Percentiles rank a stretch among this genome's conserved stretches.
Conservation (phyloP, 805 yeast genomes). For the Yarrowia sp. region DNA sequence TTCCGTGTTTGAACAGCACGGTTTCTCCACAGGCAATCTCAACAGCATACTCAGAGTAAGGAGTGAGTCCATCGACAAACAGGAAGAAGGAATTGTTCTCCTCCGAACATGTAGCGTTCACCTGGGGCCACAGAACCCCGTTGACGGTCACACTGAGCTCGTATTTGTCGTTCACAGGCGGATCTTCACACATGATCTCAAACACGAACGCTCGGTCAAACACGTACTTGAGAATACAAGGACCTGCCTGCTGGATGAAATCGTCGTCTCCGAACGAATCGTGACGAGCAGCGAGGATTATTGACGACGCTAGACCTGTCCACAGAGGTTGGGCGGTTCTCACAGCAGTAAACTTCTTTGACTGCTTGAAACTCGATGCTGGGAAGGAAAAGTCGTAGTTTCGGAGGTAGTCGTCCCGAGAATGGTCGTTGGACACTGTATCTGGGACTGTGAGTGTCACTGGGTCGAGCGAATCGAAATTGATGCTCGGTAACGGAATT, state of each 20-base stretch:
- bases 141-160: conserved; percentile 56
- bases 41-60: conserved; percentile 68
- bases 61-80: conserved; percentile 70
- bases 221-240: conserved; percentile 48
- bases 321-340: conserved; percentile 49
- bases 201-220: conserved; percentile 48
- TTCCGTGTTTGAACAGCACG: conserved; percentile 41
- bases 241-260: conserved; percentile 42
- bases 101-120: conserved; percentile 52
- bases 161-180: conserved; percentile 51
- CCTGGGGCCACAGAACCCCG: conserved; percentile 74
- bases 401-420: conserved; percentile 22
- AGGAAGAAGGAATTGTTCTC: conserved; percentile 45
- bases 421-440: background rate
- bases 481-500: conserved; percentile 12
- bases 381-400: conserved; percentile 43
- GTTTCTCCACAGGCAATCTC: conserved; percentile 53
- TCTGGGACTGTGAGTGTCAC: conserved; percentile 39
- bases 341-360: conserved; percentile 45
- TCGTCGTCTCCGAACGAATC: conserved; percentile 40
- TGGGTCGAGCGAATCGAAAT: conserved; percentile 33
- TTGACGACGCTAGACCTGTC: conserved; percentile 49
- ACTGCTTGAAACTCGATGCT: conserved; percentile 45
- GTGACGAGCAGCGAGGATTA: conserved; percentile 50
- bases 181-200: conserved; percentile 40